phyloP scores from a whole-genome alignment of 2,329 filamentous ascomycete species.

The Fusarium papillatum region DNA sequence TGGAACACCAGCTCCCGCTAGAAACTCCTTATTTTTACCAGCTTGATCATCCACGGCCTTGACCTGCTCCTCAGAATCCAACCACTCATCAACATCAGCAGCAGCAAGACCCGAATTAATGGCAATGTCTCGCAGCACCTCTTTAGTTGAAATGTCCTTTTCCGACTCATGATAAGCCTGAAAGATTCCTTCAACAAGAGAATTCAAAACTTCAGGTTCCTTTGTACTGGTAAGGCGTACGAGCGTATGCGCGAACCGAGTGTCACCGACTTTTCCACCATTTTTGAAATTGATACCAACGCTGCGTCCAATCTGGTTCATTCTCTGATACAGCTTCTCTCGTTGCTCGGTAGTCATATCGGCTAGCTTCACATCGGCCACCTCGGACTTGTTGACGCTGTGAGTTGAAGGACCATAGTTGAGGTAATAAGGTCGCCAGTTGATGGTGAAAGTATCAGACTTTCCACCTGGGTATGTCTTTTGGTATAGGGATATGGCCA shows the following conservation, averaged over 20 bases:
- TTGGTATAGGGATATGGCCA: slow-evolving; percentile 53
- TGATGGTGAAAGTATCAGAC: slow-evolving; percentile 50
- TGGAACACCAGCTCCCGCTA: slow-evolving; percentile 31
- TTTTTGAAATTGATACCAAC: slow-evolving; percentile 51
- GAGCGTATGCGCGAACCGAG: slow-evolving; percentile 50
- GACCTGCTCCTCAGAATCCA: slow-evolving; percentile 11
- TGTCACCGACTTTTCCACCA: slow-evolving; percentile 50
- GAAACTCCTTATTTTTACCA: slow-evolving; percentile 4
- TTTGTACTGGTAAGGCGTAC: slow-evolving; percentile 40
- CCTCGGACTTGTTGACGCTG: slow-evolving; percentile 39
- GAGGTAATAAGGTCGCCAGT: slow-evolving; percentile 55
- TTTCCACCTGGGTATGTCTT: slow-evolving; percentile 55
- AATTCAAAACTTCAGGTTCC: slow-evolving; percentile 21
- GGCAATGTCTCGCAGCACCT: slow-evolving; percentile 40
- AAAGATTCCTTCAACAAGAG: slow-evolving; percentile 45
- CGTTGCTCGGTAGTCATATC: slow-evolving; percentile 44
- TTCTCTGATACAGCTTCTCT: slow-evolving; percentile 42
- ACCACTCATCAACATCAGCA: slow-evolving; percentile 21
- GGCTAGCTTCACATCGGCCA: slow-evolving; percentile 39
- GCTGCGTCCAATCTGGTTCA: slow-evolving; percentile 45
- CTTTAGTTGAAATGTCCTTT: slow-evolving; percentile 45
- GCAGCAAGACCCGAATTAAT: slow-evolving; percentile 32
- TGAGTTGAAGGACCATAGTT: slow-evolving; percentile 41
- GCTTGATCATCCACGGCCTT: slow-evolving; percentile 29
- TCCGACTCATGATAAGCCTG: slow-evolving; percentile 47